Evolutionary conservation across 2,329 filamentous ascomycete species (phyloP), one percentile per base, ranked within the genome.

Genomic region (Incumbomyces lentus): DNA sequence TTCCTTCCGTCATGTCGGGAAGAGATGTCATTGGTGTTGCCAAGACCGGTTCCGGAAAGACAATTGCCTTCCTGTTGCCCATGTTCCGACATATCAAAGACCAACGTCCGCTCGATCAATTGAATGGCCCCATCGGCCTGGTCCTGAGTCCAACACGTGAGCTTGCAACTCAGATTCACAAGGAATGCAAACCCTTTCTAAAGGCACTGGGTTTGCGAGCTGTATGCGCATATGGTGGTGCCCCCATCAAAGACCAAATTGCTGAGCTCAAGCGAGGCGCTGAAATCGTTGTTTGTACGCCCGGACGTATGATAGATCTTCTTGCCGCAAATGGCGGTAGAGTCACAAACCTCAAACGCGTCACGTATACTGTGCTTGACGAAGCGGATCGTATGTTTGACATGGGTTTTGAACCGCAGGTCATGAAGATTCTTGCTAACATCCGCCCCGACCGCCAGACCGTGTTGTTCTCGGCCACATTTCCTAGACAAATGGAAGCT

Each of bases 301-400:
- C 92, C 13, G 92, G 92, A 17, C 84, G 92, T 47, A 84, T 96
- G 74, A 95, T 98, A 59, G 92, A 98, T 70, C 76, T 98, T 14
- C 72, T 98, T 29, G 86, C 88, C 34, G 88, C 89, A 43, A 98
- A 96, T 61, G 83, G 86, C 54, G 90, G 90, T n/a, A 80, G 89
- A 52, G 89, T 96, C 8, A 94, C 90, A 11, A 96, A 93, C 59
- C 73, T 98, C 47, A 81, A 78, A 55, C 78, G 92, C 52, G 86
- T 95, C 11, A 92, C 87, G 0, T 98, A 96, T 62, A 81, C 95
- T 18, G 92, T 98, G 10, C 77, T 98, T 33, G 92, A 98, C 62
- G 92, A 98, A 68, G 92, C 92, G 40, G 92, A 98, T 66, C 84
- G 92, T 52, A 96, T 98, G 92, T 95, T 96, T 62, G 92, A 98